Base-by-base conservation (phyloP, 768 basidiomycete genomes). In the Leccinum olivaceopallidum region DNA sequence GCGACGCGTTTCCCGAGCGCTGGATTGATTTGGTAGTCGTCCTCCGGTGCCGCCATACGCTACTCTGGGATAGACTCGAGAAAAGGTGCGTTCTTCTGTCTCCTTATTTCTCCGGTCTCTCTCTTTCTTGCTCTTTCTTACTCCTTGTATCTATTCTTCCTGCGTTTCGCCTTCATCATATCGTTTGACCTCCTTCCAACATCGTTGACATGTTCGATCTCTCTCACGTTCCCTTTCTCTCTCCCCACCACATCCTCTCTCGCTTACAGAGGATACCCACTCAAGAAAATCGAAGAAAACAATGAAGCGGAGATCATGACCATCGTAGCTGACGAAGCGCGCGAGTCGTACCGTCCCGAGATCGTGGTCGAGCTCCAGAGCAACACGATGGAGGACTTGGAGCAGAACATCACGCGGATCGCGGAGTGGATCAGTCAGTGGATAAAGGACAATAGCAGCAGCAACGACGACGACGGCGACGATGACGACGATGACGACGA, bases 251-350 rank as follows among this genome's bases (percentile, higher is more conserved):
- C 34, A 13, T 34, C 42, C 42, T 44, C 18, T 12, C 2, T 47
- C n/a, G 10, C 12, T 30, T 57, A 3, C 73, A 98, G 95, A 62
- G 83, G 84, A 9, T 98, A 98, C 71, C 78, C 90, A 1, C 74
- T 95, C 53, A 92, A 92, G 73, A 99, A 99, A 76, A 93, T 99
- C 5, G 91, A 95, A 72, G 97, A 99, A 76, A 99, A 99, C 74
- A 95, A 98, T 74, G 90, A 95, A 69, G 95, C 95, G 13, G 97
- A 99, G 78, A 98, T 99, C 70, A 97, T 98, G 95, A 81, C 92
- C 69, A 86, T 95, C 55, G 87, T 97, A 39, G 77, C 90, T 12
- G 89, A 92, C 34, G 97, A 99, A 73, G 95, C 96, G 4, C 81
- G 86, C 49, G 85, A 86, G 42, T 92, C 94, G 0, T 99, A 98